Evolutionary conservation across 2,329 filamentous ascomycete species (phyloP), one percentile per base, ranked within the genome.

Genomic region (Boeremia lycopersici): DNA sequence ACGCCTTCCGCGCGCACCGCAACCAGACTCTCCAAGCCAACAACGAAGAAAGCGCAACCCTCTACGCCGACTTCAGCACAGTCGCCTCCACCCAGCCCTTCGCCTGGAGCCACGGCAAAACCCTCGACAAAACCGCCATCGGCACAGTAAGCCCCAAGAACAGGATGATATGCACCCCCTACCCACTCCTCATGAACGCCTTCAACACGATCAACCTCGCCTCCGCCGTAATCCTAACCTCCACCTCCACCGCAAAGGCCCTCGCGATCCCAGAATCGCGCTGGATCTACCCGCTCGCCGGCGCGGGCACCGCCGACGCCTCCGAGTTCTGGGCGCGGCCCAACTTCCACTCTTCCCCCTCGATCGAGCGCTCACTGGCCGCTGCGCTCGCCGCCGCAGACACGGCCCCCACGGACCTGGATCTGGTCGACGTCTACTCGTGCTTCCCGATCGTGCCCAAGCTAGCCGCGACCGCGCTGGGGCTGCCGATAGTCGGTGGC

Each of bases 371-470:
- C 17, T 84, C 85, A 0, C 73, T 89, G 1, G 82, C 87, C 53
- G 76, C 80, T 0, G 81, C 79, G 0, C 68, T 89, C 0, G 54
- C 75, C 6, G 65, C 77, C 0, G 84, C 84, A 0, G 75, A 77
- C 0, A 62, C 86, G 0, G 70, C 43, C 0, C 77, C 77, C 17
- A 70, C 79, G 0, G 78, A 88, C 1, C 81, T 89, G 19, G 85
- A 88, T 41, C 67, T 86, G 2, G 83, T 80, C 59, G 86, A 89
- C 59, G 82, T 89, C 52, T 89, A 89, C 74, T 86, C 84, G 0
- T 89, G 87, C 62, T 89, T 89, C 56, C 87, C 87, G 0, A 87
- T 89, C 26, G 86, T 89, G 0, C 87, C 86, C 0, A 89, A 89
- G 65, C 72, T 89, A 0, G 87, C 86, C 1, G 84, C 82, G 26